phyloP scores from a whole-genome alignment of 257 asterid species.

The Vinca minor region DNA sequence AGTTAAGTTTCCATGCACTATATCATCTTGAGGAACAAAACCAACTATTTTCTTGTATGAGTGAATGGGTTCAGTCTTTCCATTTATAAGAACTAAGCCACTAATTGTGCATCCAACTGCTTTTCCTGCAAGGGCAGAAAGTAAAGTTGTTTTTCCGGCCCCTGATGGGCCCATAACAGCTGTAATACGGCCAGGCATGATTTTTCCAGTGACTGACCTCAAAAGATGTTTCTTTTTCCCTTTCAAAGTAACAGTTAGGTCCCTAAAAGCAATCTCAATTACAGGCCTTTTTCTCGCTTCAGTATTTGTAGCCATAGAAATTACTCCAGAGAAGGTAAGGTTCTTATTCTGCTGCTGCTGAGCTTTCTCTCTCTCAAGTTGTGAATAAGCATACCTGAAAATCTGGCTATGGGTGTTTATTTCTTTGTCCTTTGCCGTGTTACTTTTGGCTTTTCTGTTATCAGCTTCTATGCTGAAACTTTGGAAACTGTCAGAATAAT shows the following conservation, averaged over 20 bases:
- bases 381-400: conserved; percentile 77
- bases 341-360: conserved; percentile 53
- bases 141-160: conserved; percentile 94
- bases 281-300: conserved; percentile 48
- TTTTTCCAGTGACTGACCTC: conserved; percentile 69
- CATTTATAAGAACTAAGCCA: conserved; percentile 64
- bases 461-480: conserved; percentile 30
- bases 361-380: conserved; percentile 81
- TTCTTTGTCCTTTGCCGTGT: conserved; percentile 43
- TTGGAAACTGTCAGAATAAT: conserved; percentile 27
- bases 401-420: conserved; percentile 67
- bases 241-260: conserved; percentile 68
- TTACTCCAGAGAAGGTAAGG: conserved; percentile 51
- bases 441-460: conserved; percentile 23
- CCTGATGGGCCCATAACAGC: conserved; percentile 99
- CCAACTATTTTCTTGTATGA: conserved; percentile 84
- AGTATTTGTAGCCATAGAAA: conserved; percentile 50
- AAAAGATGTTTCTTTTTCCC: conserved; percentile 61
- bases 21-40: conserved; percentile 94
- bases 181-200: conserved; percentile 73
- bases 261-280: conserved; percentile 58
- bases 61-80: conserved; percentile 51
- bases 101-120: conserved; percentile 64
- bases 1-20: conserved; percentile 90
- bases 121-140: conserved; percentile 91